Conservation (phyloP, 1,284 basidiomycete species). For the Trichosporon coremiiforme region DNA sequence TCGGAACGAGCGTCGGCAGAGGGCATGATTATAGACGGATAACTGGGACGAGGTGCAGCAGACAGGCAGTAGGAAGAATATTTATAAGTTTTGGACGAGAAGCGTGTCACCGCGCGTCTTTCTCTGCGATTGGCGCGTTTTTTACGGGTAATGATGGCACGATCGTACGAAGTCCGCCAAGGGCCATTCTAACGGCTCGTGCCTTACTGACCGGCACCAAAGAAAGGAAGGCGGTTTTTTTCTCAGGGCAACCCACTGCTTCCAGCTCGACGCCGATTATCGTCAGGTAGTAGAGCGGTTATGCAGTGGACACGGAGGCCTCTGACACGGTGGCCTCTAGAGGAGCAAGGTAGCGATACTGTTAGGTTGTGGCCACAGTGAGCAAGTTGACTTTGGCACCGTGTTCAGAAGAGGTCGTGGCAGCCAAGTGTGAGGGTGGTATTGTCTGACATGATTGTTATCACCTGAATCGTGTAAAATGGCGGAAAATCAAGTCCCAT, state of each 20-base stretch:
- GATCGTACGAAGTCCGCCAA: slow-evolving; percentile 22
- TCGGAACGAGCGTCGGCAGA: slow-evolving; percentile 72
- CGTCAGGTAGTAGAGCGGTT: not conserved
- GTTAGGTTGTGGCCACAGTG: too few species aligned
- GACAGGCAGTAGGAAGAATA: slow-evolving; percentile 2
- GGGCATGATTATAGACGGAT: slow-evolving; percentile 25
- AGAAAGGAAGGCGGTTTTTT: slow-evolving; percentile 10
- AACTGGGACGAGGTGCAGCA: not conserved
- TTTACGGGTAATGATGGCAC: slow-evolving; percentile 16
- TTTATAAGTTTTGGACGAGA: slow-evolving; percentile 17
- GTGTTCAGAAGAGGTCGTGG: too few species aligned
- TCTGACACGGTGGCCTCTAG: too few species aligned
- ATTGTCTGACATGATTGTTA: too few species aligned
- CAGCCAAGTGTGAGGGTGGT: too few species aligned
- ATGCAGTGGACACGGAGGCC: not conserved
- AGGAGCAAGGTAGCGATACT: too few species aligned
- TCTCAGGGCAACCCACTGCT: not conserved
- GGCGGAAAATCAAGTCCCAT: not conserved
- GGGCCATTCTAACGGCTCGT: slow-evolving; percentile 13
- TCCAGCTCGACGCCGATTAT: slow-evolving; percentile 16
- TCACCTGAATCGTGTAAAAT: not conserved
- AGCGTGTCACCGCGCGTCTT: slow-evolving; percentile 8
- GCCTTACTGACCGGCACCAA: slow-evolving; percentile 12
- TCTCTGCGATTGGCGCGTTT: slow-evolving; percentile 18
- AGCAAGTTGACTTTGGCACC: too few species aligned